Base-by-base conservation (phyloP, 129 eudicot species). In the Heracleum sosnowskyi region DNA sequence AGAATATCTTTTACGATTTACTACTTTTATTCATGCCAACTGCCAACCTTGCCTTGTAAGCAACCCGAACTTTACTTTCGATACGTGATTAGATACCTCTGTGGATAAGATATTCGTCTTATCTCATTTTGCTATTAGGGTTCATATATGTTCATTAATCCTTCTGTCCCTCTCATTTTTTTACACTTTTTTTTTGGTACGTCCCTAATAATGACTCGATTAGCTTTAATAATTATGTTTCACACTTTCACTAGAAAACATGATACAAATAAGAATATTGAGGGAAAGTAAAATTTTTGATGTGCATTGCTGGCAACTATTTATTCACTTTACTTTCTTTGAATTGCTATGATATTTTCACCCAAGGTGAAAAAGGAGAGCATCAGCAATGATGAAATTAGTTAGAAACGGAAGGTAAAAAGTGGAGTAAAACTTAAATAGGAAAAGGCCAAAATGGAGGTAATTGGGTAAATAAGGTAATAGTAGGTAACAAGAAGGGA, bases 31-130 rank as follows among this genome's bases (percentile, higher is more conserved):
- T 24, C 3, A 57, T 57, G 15, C 66, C 15, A n/a, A 9, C 68
- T 60, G 68, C 68, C 68, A 60, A 60, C 68, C 66, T n/a, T 60
- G 34, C 33, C 33, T 60, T 60, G 68, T 9, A 60, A 60, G 68
- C 68, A 26, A 60, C 11, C 68, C 17, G 15, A 1, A 1, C 28
- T 26, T 60, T 26, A n/a, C 17, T 60, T n/a, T 60, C n/a, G 68
- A 60, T 60, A 60, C 68, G 33, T 60, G 33, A 8, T 26, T 60
- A 0, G 68, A 0, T 60, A 17, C n/a, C n/a, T 26, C 4, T 60
- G 68, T 22, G 29, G 68, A 60, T 60, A 60, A 60, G 68, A n/a
- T 5, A 60, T 60, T 29, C 68, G 5, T 60, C 68, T 0, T 60
- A 60, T 60, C 33, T 60, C 9, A 60, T n/a, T n/a, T 10, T 2